These are phyloP conservation scores for Zanthoxylum bungeanum DNA, from an alignment of 345 rosid genomes.

Conservation along the genomic window DNA sequence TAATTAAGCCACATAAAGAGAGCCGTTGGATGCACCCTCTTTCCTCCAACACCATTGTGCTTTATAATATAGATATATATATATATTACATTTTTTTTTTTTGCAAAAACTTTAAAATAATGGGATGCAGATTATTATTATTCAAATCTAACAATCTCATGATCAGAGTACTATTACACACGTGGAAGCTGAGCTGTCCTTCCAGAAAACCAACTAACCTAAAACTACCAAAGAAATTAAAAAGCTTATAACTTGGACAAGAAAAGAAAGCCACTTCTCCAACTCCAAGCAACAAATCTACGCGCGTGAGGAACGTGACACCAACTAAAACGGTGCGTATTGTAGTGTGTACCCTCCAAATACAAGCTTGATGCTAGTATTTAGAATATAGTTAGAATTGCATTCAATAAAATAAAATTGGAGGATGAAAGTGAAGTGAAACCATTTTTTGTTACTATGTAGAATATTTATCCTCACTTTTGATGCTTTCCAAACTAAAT, in stretches of 20 bases:
- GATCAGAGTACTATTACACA: neutral
- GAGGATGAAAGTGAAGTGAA: neutral
- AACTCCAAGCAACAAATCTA: neutral
- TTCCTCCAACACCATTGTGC: too few species aligned
- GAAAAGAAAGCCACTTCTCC: neutral
- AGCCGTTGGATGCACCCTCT: too few species aligned
- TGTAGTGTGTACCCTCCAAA: neutral
- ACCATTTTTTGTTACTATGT: neutral
- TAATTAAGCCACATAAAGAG: too few species aligned
- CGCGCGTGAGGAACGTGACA: neutral
- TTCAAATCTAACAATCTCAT: too few species aligned
- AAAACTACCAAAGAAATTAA: conserved; percentile 12
- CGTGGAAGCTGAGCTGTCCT: conserved; percentile 24
- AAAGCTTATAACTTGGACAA: neutral
- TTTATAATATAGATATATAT: too few species aligned
- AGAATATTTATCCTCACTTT: neutral
- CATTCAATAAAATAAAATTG: neutral
- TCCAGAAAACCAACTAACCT: conserved; percentile 23
- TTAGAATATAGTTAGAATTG: neutral
- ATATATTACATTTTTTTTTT: too few species aligned
- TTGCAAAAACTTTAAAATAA: too few species aligned
- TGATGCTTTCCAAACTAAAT: neutral
- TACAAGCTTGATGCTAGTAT: neutral
- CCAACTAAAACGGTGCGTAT: neutral
- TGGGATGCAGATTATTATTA: too few species aligned